phyloP scores from a whole-genome alignment of 306 rosid genomes.

The Vicia villosa region DNA sequence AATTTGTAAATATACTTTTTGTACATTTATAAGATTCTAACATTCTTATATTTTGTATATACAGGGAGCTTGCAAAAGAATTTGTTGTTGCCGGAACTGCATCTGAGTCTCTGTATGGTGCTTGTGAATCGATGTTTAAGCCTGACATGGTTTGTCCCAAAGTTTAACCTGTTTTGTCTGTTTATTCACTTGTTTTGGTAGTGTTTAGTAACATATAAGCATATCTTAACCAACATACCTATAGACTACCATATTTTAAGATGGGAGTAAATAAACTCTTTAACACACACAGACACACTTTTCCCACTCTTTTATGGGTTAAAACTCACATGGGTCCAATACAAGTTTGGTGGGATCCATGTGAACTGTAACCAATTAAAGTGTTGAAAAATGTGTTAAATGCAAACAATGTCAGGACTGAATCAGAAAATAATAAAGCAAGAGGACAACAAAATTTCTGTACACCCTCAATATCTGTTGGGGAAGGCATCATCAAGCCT shows the following conservation, averaged over 20 bases:
- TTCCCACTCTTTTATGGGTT: too few species aligned
- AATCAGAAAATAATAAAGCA: too few species aligned
- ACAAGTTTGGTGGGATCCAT: too few species aligned
- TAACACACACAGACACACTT: too few species aligned
- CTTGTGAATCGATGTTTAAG: constrained; percentile 96
- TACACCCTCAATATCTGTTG: neutral
- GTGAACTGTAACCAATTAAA: too few species aligned
- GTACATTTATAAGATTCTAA: constrained; percentile 8
- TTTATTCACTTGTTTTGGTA: constrained; percentile 8
- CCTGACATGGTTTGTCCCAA: constrained; percentile 81
- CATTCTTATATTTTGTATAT: constrained; percentile 20
- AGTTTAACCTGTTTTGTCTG: constrained; percentile 25
- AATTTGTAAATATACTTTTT: neutral
- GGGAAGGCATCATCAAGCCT: neutral
- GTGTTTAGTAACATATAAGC: neutral
- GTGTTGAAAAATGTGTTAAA: neutral
- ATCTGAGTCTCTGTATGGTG: constrained; percentile 97
- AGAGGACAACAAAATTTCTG: neutral
- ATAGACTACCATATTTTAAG: neutral
- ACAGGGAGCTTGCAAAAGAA: constrained; percentile 97
- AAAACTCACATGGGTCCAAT: too few species aligned
- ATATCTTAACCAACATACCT: constrained; percentile 3
- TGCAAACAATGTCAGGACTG: neutral
- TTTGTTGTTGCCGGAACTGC: constrained; percentile 98
- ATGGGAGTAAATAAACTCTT: too few species aligned